Base-by-base conservation (phyloP, 805 yeast genomes). In the Kazachstania bromeliacearum region DNA sequence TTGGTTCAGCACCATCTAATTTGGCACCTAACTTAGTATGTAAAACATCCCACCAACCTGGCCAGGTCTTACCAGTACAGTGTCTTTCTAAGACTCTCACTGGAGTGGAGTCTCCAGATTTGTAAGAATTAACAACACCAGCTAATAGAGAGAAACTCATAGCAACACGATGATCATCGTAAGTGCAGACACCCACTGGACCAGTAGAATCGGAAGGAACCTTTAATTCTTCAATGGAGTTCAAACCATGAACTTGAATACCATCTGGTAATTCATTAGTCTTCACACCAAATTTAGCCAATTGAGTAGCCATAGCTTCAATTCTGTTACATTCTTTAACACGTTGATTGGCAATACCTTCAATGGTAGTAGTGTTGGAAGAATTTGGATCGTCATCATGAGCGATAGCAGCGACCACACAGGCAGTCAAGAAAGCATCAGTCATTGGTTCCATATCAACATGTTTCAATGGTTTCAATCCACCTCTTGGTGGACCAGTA, bases 401-500 rank as follows among this genome's bases (percentile, higher is more conserved):
- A 4, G 96, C 95, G 28, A 83, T 72, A n/a, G 98, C 96, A 23
- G 97, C 98, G 14, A 87, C 94, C 9, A 92, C 96, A 36, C 94
- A 75, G 0, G 98, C 98, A 12, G 98, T 92, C 51, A 92, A 67
- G 58, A 92, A 92, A 0, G 98, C 98, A 62, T 92, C 98, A 0
- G 98, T 92, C 98, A 92, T 92, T 37, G 98, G 97, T 63, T 92
- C 98, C 98, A 92, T 92, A 57, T 92, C 96, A 38, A 92, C 80
- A 43, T 67, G 72, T 9, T 76, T 66, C 44, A 92, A 66, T 5
- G 94, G 84, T 50, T 68, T 72, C 45, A 92, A 68, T 0, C 60
- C 41, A 12, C 94, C 94, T 26, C 62, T 62, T 14, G 81, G 67
- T 5, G 96, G 96, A 33, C 96, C 97, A 28, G 79, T 75, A 7